These are phyloP conservation scores for Platanthera guangdongensis DNA, from an alignment of 106 monocot genomes.

Conservation along the genomic window DNA sequence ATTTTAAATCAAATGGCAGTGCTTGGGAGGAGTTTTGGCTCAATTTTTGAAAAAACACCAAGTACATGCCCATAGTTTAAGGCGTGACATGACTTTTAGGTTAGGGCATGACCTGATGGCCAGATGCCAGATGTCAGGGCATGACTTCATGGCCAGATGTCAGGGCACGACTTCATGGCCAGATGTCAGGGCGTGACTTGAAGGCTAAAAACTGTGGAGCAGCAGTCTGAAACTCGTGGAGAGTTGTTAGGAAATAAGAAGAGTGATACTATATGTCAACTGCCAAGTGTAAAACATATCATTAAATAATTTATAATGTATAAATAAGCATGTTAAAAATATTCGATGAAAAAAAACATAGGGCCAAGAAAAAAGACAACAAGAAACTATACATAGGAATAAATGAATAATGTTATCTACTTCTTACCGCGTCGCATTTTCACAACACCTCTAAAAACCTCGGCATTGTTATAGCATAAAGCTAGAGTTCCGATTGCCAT, in stretches of 20 bases:
- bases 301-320: neutral
- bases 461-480: constrained; percentile 81
- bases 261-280: neutral
- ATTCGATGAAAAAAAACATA: neutral
- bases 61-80: neutral
- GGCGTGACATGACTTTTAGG: neutral
- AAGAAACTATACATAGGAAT: neutral
- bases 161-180: neutral
- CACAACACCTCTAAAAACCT: constrained; percentile 88
- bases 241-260: neutral
- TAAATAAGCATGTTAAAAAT: neutral
- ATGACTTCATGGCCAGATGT: neutral
- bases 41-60: too few species aligned
- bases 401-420: neutral
- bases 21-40: too few species aligned
- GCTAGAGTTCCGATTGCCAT: constrained; percentile 99
- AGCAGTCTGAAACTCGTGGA: neutral
- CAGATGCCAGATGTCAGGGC: neutral
- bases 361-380: neutral
- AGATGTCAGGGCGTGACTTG: neutral
- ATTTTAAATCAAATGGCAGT: neutral
- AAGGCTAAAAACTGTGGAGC: neutral
- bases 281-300: too few species aligned
- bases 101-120: neutral
- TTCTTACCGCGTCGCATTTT: constrained; percentile 94